Conservation (phyloP, 2,329 filamentous ascomycete species). For the Akanthomyces dipterigenus region DNA sequence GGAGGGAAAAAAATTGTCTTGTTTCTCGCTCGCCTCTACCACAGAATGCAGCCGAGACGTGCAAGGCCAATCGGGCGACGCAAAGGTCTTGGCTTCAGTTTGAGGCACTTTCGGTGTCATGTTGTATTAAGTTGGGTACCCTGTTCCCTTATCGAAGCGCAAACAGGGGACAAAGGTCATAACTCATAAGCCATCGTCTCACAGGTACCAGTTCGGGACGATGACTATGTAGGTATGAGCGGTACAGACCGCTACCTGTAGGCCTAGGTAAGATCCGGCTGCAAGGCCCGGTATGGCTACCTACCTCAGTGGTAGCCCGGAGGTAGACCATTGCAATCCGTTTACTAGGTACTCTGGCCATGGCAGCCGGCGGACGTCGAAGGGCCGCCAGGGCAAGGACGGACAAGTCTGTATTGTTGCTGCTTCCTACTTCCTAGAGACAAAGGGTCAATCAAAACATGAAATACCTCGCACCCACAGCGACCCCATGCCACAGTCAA, state of each 20-base stretch:
- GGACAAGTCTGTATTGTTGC: too few relatives aligned
- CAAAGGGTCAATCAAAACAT: too few relatives aligned
- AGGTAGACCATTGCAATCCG: too few relatives aligned
- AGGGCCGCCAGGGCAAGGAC: too few relatives aligned
- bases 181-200: not conserved
- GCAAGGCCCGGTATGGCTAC: too few relatives aligned
- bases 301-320: too few relatives aligned
- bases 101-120: slow-evolving; percentile 6
- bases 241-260: not conserved
- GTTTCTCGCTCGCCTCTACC: not conserved
- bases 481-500: not conserved
- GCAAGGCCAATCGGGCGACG: not conserved
- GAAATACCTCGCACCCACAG: too few relatives aligned
- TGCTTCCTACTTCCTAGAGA: too few relatives aligned
- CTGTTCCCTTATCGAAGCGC: not conserved
- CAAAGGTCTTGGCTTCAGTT: not conserved
- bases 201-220: not conserved
- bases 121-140: not conserved
- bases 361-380: too few relatives aligned
- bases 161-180: not conserved
- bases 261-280: too few relatives aligned
- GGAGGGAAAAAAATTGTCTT: not conserved
- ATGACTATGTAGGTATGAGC: too few relatives aligned
- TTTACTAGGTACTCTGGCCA: too few relatives aligned
- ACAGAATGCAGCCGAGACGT: not conserved